Evolutionary conservation across 768 basidiomycete species (phyloP), one percentile per base, ranked within the genome.

Genomic region (Lentinula sp.): DNA sequence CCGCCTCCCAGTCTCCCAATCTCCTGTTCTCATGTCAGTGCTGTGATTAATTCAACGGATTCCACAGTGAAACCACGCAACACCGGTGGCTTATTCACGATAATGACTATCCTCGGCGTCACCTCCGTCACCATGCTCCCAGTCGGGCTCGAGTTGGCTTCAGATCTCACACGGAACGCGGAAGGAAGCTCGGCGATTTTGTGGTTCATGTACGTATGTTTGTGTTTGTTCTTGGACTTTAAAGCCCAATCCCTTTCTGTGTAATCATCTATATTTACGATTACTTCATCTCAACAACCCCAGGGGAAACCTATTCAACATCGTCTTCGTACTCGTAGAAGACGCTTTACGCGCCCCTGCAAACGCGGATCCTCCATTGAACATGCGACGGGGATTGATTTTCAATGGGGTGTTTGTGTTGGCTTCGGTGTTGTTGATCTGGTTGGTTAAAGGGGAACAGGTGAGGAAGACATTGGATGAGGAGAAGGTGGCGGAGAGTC

Each of bases 111-210:
- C 36, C 80, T 93, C 36, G 93, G 93, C 15, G 73, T 82, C 13
- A 72, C 79, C 51, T 85, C 85, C 2, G 64, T 94, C 60, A 81
- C 85, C 2, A 80, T 94, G 74, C 79, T 95, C 2, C 91, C 92
- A 1, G 79, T 93, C 35, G 85, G 77, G 1, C 74, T 95, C 60
- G 92, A 95, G 68, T 81, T 95, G 20, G 87, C 82, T 13, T 88
- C 86, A 42, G 93, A 95, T 70, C 69, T 93, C 20, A 91, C 91
- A 6, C 79, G 89, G 60, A 92, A 91, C 67, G 82, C 91, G 1
- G 89, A 91, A 60, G 85, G 82, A 1, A 91, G 90, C 62, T 81
- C 90, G 0, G 87, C 91, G 0, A 69, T 91, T 32, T 67, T 93
- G 23, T 94, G 91, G 91, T 86, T 85, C 72, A 74, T 76, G 87